Evolutionary conservation across 148 eudicot species (phyloP), one percentile per base, ranked within the genome.

Genomic region (Rhododendron ferrugineum): DNA sequence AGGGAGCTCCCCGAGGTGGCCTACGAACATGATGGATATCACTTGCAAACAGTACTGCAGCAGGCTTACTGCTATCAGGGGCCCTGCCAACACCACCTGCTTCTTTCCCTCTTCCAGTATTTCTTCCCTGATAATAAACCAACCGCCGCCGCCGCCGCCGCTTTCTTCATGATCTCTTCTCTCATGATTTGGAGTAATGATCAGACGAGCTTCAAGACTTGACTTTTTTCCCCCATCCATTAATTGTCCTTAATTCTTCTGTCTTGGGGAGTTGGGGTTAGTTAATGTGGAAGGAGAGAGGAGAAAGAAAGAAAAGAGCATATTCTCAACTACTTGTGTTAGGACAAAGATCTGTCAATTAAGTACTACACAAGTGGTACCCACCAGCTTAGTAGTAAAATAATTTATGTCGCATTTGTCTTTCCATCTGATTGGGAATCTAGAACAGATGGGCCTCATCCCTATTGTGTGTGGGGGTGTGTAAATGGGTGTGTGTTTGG

Each of bases 1-100:
- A 28, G 88, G 84, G 26, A 91, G 89, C 80, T 91, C 87, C 4
- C 93, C 93, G 16, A 91, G 86, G 80, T 88, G 92, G 54, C 92
- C 92, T 5, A 87, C 92, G 49, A 91, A 91, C 92, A 91, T 89
- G 85, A 91, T 73, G 2, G 90, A 88, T 47, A 89, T 88, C 15
- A 91, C 84, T 81, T 89, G 90, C 52, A 91, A 84, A 82, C 86
- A 80, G 40, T 89, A 91, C 89, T 89, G 91, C 88, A 91, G 78
- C 1, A 89, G 37, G 81, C 85, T 90, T 7, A 91, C 91, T 76
- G 91, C 91, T 75, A 91, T 87, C 0, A 91, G 84, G 14, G 93
- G 91, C 54, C 87, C 85, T 49, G 93, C 90, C 54, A 91, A 73
- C 30, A 82, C 77, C n/a, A 88, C 8, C 79, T 89, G 93, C 86